Conservation (phyloP, 345 rosid species). For the Lepidium sativum region DNA sequence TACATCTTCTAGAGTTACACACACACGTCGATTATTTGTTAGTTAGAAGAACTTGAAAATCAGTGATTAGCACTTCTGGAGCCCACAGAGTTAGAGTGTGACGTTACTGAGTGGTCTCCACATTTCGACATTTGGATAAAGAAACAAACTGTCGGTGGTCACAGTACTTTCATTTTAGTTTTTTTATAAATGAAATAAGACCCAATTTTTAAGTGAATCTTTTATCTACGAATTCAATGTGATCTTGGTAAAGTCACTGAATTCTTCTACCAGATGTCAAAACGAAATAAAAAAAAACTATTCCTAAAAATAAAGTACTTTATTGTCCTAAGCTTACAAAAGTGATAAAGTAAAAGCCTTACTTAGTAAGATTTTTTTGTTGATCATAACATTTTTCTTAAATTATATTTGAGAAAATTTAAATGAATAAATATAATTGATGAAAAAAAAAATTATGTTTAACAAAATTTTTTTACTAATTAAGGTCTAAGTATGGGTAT, state of each 20-base stretch:
- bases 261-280: conserved; percentile 8
- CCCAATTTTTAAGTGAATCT: not conserved
- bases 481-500: no score
- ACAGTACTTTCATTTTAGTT: not conserved
- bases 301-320: no score
- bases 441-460: no score
- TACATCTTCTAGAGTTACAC: not conserved
- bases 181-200: not conserved
- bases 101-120: not conserved
- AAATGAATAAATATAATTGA: no score
- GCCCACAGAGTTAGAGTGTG: conserved; percentile 3
- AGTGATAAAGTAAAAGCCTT: no score
- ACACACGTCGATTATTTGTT: not conserved
- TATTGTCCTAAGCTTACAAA: no score
- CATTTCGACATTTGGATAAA: conserved; percentile 18
- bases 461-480: no score
- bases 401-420: no score
- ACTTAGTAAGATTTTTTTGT: no score
- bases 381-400: no score
- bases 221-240: not conserved
- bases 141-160: conserved; percentile 23
- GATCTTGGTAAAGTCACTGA: conserved; percentile 9
- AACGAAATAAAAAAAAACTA: no score
- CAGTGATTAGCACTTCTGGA: not conserved
- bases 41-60: not conserved